These are phyloP conservation scores for Trichoderma atrobrunneum DNA, from an alignment of 2,329 filamentous ascomycete genomes.

Conservation along the genomic window DNA sequence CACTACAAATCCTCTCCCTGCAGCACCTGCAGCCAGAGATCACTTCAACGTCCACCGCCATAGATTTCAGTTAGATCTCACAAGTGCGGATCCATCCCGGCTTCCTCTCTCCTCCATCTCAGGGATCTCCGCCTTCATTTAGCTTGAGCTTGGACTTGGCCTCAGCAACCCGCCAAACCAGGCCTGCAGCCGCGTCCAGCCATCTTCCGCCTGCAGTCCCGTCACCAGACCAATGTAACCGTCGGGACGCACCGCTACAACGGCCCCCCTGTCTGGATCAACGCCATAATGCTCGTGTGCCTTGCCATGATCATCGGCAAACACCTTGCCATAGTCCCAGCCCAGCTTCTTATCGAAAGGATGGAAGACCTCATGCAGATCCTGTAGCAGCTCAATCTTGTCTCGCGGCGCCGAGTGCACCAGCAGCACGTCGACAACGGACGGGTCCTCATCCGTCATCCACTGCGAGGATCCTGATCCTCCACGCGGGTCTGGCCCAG, in stretches of 20 bases:
- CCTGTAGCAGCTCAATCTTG: slow-evolving; percentile 45
- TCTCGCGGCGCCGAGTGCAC: slow-evolving; percentile 54
- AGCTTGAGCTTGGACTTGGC: background rate
- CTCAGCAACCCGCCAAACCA: slow-evolving; percentile 21
- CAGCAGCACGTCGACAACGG: slow-evolving; percentile 57
- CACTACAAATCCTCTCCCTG: background rate
- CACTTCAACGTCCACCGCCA: background rate
- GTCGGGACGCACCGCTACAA: slow-evolving; percentile 63
- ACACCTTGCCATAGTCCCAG: slow-evolving; percentile 57
- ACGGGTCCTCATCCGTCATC: slow-evolving; percentile 13
- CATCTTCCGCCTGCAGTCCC: slow-evolving; percentile 33
- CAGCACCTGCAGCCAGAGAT: background rate
- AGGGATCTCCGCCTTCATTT: background rate
- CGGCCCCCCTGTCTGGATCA: slow-evolving; percentile 51
- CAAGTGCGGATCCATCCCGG: background rate
- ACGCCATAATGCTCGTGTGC: slow-evolving; percentile 57
- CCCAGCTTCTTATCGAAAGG: slow-evolving; percentile 46
- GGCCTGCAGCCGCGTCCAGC: slow-evolving; percentile 14
- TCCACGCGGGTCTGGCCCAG: slow-evolving; percentile 18
- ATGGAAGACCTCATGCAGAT: slow-evolving; percentile 49
- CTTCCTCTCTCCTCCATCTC: background rate
- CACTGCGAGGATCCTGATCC: slow-evolving; percentile 3
- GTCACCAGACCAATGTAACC: slow-evolving; percentile 57
- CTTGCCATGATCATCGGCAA: slow-evolving; percentile 50
- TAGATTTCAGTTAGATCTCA: background rate